phyloP scores from a whole-genome alignment of 371 early-diverging fungal species.

The Dichotomocladium elegans region DNA sequence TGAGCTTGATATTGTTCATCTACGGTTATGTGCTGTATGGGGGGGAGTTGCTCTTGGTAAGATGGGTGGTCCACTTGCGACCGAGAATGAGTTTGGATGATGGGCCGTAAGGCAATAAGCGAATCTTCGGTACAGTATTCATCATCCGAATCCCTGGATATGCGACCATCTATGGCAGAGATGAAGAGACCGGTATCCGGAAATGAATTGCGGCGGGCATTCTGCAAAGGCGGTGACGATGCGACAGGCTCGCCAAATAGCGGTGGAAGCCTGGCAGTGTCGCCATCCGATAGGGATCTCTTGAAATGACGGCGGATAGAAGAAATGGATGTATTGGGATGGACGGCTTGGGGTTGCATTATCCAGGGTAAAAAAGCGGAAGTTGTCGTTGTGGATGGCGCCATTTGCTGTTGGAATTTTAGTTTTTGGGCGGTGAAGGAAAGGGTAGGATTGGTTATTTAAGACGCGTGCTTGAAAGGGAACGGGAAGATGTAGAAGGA shows the following conservation, averaged over 20 bases:
- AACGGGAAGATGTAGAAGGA: constrained; percentile 6
- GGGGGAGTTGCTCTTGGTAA: constrained; percentile 21
- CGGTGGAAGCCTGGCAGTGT: neutral
- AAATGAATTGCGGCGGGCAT: neutral
- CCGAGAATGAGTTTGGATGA: neutral
- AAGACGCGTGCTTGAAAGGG: constrained; percentile 4
- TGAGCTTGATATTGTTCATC: constrained; percentile 2
- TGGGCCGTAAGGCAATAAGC: neutral
- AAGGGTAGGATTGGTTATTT: neutral
- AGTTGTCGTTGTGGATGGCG: constrained; percentile 1
- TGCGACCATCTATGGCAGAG: neutral
- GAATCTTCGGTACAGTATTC: neutral
- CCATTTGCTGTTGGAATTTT: neutral
- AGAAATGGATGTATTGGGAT: too few species aligned
- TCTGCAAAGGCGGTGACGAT: neutral
- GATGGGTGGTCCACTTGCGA: constrained; percentile 18
- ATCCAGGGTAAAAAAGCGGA: constrained; percentile 7
- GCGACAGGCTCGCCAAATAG: neutral
- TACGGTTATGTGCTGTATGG: too few species aligned
- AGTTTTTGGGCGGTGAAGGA: neutral
- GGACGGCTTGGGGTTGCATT: neutral
- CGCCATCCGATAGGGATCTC: too few species aligned
- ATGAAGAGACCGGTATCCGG: neutral
- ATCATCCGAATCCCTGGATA: neutral
- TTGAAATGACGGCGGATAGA: neutral